Conservation (phyloP, 352 stramenopile species). For the Phytophthora pinifolia region DNA sequence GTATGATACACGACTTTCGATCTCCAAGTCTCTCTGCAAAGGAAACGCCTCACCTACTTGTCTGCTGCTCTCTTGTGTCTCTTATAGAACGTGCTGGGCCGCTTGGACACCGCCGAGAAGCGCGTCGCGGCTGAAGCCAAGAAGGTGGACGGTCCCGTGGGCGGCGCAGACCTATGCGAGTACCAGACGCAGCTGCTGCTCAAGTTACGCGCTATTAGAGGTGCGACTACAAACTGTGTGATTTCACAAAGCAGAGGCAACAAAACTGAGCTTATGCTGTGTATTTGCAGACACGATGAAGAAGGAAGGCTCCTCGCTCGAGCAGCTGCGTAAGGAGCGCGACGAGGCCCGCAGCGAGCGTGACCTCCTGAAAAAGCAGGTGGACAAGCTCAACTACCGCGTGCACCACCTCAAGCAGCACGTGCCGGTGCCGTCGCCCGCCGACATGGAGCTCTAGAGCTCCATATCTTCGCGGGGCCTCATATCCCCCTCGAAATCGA, state of each 20-base stretch:
- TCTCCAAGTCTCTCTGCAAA: not conserved
- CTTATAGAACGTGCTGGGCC: constrained; percentile 45
- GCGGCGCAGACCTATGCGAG: constrained; percentile 62
- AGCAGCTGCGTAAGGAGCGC: constrained; percentile 63
- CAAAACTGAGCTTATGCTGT: not conserved
- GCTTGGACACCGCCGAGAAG: constrained; percentile 53
- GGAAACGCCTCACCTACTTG: not conserved
- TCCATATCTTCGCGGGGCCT: not conserved
- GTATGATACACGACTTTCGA: constrained; percentile 18
- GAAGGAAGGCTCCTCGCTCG: constrained; percentile 58
- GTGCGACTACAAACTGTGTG: constrained; percentile 16
- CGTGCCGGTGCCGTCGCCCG: constrained; percentile 40
- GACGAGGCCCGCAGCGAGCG: constrained; percentile 58
- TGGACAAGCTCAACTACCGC: constrained; percentile 81
- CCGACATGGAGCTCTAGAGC: constrained; percentile 24
- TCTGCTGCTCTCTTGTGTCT: not conserved
- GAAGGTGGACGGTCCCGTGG: constrained; percentile 52
- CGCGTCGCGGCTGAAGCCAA: constrained; percentile 34
- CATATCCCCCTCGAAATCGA: constrained; percentile 9
- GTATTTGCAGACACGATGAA: constrained; percentile 55
- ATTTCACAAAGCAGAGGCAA: not conserved
- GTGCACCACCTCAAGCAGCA: constrained; percentile 77
- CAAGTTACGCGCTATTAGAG: constrained; percentile 58
- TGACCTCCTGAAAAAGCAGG: constrained; percentile 66
- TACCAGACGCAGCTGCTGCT: constrained; percentile 70